Evolutionary conservation across 805 yeast genomes (phyloP).

Genomic region (Cyberlindnera nakhonratchasimensis): DNA sequence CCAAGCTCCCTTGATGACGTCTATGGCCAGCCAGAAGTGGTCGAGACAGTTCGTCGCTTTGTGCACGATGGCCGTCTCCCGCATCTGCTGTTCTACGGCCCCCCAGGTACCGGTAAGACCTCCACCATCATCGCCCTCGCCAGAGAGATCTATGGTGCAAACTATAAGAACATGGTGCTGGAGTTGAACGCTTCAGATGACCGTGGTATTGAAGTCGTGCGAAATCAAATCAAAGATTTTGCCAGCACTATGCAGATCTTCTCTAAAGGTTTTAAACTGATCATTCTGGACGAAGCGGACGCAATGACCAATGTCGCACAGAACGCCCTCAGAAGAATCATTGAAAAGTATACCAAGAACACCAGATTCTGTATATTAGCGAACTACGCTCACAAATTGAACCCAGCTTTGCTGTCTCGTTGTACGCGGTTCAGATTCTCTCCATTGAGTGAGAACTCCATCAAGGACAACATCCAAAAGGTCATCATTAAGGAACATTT

Average conservation of each 20-base stretch:
- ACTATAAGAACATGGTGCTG: constrained; percentile 81
- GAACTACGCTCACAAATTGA: constrained; percentile 90
- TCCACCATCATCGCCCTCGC: constrained; percentile 88
- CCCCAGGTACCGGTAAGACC: constrained; percentile 94
- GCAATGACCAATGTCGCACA: constrained; percentile 90
- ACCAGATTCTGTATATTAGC: constrained; percentile 96
- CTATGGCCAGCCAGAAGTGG: constrained; percentile 85
- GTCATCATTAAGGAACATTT: constrained; percentile 71
- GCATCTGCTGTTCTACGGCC: constrained; percentile 90
- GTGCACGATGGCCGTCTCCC: constrained; percentile 82
- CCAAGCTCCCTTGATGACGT: constrained; percentile 83
- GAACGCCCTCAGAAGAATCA: constrained; percentile 71
- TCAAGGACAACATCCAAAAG: constrained; percentile 59
- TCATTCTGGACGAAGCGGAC: constrained; percentile 94
- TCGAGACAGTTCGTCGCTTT: constrained; percentile 79
- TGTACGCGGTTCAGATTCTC: constrained; percentile 94
- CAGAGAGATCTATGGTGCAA: constrained; percentile 78
- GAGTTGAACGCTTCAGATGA: constrained; percentile 97
- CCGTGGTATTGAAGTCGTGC: constrained; percentile 96
- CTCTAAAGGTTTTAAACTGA: constrained; percentile 77
- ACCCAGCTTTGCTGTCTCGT: constrained; percentile 91
- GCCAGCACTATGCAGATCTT: constrained; percentile 96
- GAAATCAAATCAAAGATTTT: constrained; percentile 94
- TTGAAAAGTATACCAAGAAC: constrained; percentile 90
- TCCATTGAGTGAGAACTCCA: constrained; percentile 69